Evolutionary conservation across 495 filamentous ascomycete species (phyloP).

Genomic region (Entonaema liquescens): DNA sequence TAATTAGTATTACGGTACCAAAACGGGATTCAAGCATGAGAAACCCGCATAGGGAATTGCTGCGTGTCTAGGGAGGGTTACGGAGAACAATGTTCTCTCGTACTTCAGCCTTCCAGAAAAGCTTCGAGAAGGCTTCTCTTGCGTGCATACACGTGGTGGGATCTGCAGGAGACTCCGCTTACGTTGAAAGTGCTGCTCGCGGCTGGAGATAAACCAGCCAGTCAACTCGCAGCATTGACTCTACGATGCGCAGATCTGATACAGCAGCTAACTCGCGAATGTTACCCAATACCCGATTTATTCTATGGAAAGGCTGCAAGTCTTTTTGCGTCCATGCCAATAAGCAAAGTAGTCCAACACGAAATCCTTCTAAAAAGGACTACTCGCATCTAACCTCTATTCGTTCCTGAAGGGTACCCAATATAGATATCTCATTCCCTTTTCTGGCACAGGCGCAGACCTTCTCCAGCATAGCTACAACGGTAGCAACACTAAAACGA

Average conservation of each 20-base stretch:
- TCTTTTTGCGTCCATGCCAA: conserved; percentile 14
- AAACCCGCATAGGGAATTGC: conserved; percentile 10
- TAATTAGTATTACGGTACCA: conserved; percentile 5
- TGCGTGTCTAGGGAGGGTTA: conserved; percentile 29
- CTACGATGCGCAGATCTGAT: conserved; percentile 30
- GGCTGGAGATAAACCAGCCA: conserved; percentile 31
- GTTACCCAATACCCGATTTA: conserved; percentile 31
- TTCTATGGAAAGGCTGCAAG: not conserved
- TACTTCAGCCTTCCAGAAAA: conserved; percentile 30
- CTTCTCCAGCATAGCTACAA: conserved; percentile 14
- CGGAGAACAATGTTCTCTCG: conserved; percentile 18
- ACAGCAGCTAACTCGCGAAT: conserved; percentile 22
- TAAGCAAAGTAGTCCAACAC: conserved; percentile 15
- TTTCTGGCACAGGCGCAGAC: conserved; percentile 23
- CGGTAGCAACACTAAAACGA: not conserved
- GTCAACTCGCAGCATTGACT: conserved; percentile 19
- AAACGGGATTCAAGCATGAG: not conserved
- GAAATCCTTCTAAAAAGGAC: conserved; percentile 12
- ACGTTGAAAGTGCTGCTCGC: conserved; percentile 22
- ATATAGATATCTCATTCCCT: conserved; percentile 5
- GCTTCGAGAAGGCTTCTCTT: conserved; percentile 38
- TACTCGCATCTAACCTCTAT: conserved; percentile 4
- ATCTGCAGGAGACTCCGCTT: conserved; percentile 32
- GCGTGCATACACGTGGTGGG: conserved; percentile 39
- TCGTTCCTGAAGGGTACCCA: conserved; percentile 9